Conservation (phyloP, 2,329 filamentous ascomycete genomes). For the Aureobasidium sp. region DNA sequence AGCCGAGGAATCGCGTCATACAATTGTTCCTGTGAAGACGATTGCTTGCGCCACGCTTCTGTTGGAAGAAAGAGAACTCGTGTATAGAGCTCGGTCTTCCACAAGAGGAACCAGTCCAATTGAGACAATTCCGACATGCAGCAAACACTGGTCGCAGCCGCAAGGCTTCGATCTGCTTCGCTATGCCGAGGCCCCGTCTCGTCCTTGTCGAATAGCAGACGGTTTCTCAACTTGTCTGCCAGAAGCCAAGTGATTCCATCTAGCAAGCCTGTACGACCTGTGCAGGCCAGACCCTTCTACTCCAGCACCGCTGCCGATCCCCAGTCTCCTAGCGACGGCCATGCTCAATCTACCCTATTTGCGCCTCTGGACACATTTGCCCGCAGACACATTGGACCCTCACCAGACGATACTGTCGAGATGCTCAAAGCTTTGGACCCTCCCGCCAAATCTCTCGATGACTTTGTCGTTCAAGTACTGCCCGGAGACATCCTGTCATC, state of each 20-base stretch:
- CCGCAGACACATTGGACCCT: slow-evolving; percentile 80
- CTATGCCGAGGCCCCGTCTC: not conserved
- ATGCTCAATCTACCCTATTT: slow-evolving; percentile 25
- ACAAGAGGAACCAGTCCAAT: not conserved
- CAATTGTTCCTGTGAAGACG: not conserved
- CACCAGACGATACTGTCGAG: slow-evolving; percentile 57
- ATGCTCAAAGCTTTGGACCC: slow-evolving; percentile 80
- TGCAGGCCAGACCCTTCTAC: slow-evolving; percentile 16
- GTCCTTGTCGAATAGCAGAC: slow-evolving; percentile 4
- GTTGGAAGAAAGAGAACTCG: not conserved
- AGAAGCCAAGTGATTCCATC: slow-evolving; percentile 2
- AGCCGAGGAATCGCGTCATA: slow-evolving; percentile 8
- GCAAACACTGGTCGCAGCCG: slow-evolving; percentile 10
- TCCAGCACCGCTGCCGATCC: slow-evolving; percentile 15
- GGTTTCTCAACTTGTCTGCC: slow-evolving; percentile 6
- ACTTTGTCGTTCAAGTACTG: slow-evolving; percentile 78
- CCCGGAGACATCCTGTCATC: slow-evolving; percentile 70
- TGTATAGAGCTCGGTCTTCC: not conserved
- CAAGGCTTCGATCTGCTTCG: slow-evolving; percentile 11
- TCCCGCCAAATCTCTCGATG: slow-evolving; percentile 64
- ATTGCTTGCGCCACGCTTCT: not conserved
- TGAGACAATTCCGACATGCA: not conserved
- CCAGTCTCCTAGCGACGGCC: slow-evolving; percentile 4
- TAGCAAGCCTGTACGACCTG: slow-evolving; percentile 3
- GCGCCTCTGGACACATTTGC: slow-evolving; percentile 59